These are phyloP conservation scores for Ottelia alismoides DNA, from an alignment of 106 monocot genomes.

Conservation along the genomic window DNA sequence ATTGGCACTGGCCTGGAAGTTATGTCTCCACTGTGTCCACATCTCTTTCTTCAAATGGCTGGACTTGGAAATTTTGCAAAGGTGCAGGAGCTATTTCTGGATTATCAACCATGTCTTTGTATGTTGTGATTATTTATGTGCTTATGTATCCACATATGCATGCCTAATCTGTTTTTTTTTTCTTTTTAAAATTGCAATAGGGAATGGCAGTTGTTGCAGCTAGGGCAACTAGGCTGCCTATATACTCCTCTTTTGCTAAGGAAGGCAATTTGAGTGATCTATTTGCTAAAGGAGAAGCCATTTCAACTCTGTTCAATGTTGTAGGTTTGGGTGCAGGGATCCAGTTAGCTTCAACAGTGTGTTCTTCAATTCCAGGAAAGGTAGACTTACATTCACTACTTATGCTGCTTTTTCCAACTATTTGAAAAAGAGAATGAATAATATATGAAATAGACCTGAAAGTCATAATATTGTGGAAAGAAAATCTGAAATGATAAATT, in stretches of 20 bases:
- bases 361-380: constrained; percentile 94
- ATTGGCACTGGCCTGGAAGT: constrained; percentile 88
- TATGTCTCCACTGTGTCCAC: constrained; percentile 87
- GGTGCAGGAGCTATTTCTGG: too few species aligned
- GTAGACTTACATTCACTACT: too few species aligned
- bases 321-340: constrained; percentile 79
- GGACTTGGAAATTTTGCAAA: constrained; percentile 96
- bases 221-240: constrained; percentile 88
- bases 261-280: constrained; percentile 95
- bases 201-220: constrained; percentile 98
- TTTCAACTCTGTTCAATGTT: constrained; percentile 89
- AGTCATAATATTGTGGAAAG: too few species aligned
- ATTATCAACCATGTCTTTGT: too few species aligned
- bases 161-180: too few species aligned
- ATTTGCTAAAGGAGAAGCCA: constrained; percentile 98
- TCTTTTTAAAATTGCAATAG: too few species aligned
- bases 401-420: too few species aligned
- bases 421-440: too few species aligned
- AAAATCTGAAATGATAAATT: too few species aligned
- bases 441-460: too few species aligned
- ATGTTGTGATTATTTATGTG: too few species aligned
- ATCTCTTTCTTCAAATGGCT: constrained; percentile 92
- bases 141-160: too few species aligned
- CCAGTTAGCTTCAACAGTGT: constrained; percentile 85
- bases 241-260: constrained; percentile 97